Evolutionary conservation across 305 asterid genomes (phyloP), one percentile per base, ranked within the genome.

Genomic region (Rubia tinctorum): DNA sequence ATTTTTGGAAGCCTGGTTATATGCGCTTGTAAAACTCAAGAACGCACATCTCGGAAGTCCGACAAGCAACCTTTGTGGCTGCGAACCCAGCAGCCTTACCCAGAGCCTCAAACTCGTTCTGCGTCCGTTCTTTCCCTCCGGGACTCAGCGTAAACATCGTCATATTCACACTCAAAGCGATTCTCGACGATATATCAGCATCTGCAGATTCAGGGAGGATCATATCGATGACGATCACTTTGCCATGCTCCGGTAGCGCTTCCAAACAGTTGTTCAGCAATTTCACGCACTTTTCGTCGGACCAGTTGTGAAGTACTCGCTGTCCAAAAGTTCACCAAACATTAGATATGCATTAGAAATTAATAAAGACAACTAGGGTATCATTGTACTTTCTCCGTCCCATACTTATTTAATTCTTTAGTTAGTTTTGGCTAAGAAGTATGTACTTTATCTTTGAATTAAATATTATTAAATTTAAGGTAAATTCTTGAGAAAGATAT

Each of bases 51-150:
- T 42, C 43, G 63, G 75, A 42, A 23, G 70, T 75, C 18, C 71
- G 53, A 69, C 78, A 75, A 11, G 67, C n/a, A 34, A 64, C 47
- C 43, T 64, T 73, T 1, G 67, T 7, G 8, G 14, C n/a, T 23
- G 30, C 39, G 25, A 78, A 78, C 34, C 82, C 82, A 44, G 79
- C 69, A 25, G 44, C 75, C 34, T 51, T 74, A 42, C 75, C 82
- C 23, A 78, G 65, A 34, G 61, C 62, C 63, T 74, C 69, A 37
- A 78, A 63, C 60, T 78, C 69, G 34, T 55, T 60, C n/a, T 49
- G 37, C 0, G 82, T 78, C 58, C 82, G 74, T 63, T 78, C 82
- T 7, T 63, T 78, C 49, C 73, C 82, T 22, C 78, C 75, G 39
- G 40, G 64, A 53, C 53, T 27, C 53, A 78, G 25, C 4, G 75